Base-by-base conservation (phyloP, 495 filamentous ascomycete species). In the Schizothecium vesticola region DNA sequence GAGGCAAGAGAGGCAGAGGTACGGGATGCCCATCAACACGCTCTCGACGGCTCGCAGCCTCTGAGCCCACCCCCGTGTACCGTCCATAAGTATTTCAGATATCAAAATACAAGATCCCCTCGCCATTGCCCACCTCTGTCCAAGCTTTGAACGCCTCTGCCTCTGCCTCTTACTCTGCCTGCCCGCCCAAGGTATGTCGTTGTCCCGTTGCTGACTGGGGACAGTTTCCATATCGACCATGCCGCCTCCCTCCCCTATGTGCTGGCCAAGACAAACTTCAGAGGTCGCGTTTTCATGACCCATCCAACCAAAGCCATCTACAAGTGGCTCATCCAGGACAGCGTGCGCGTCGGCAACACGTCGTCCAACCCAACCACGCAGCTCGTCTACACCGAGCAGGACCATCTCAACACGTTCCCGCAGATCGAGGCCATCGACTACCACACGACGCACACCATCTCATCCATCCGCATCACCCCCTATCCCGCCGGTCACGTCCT, bases 271-370 rank as follows among this genome's bases (percentile, higher is more conserved):
- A 97, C 95, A 59, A 97, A 96, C 75, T 99, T 99, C 85, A 89
- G 91, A 70, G 95, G 95, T 64, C 88, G 94, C 28, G 93, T 97
- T 67, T 97, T 97, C 81, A 99, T 97, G 94, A 99, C 95, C 26
- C 95, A 98, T 81, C 91, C 95, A 6, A 99, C 95, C 25, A 97
- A 97, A 79, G 95, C 95, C 68, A 99, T 99, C 79, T 99, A 99
- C 85, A 98, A 97, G 83, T 97, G 94, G 93, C 85, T 99, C 36
- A 97, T 98, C 63, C 93, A 97, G 77, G 95, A 99, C 80, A 93
- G 91, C 75, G 91, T 99, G 28, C 89, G 95, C 68, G 93, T 99
- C 36, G 88, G 89, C 61, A 85, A 92, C 76, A 92, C 91, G 0
- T 90, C 91, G 0, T 90, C 91, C 1, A 90, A 92, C 69, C 86